Evolutionary conservation across 495 filamentous ascomycete species (phyloP).

Genomic region (Penicillium antarcticum): DNA sequence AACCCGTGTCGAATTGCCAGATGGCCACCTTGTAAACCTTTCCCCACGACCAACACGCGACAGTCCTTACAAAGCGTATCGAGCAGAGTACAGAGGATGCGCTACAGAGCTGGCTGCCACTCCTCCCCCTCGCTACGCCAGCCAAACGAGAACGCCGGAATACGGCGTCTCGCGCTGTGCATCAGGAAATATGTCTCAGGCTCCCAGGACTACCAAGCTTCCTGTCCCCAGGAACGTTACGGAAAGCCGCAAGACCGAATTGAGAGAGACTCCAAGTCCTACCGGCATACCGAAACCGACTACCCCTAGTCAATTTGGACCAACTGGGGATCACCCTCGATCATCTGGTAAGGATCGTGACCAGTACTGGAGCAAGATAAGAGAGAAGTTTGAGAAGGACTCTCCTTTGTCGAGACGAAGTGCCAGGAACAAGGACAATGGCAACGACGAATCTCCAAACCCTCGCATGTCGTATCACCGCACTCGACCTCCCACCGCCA

Average conservation of each 20-base stretch:
- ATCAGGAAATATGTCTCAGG: constrained; percentile 12
- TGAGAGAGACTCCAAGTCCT: constrained; percentile 19
- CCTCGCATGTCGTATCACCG: constrained; percentile 1
- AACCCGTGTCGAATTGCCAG: constrained; percentile 25
- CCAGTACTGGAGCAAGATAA: constrained; percentile 30
- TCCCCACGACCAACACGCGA: constrained; percentile 23
- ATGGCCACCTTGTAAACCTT: constrained; percentile 35
- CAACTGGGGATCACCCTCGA: constrained; percentile 16
- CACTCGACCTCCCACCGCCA: constrained; percentile 7
- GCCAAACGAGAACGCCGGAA: constrained; percentile 3
- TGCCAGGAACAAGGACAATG: constrained; percentile 21
- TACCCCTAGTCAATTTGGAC: constrained; percentile 5
- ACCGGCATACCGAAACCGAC: constrained; percentile 21
- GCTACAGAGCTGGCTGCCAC: constrained; percentile 10
- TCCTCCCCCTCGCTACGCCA: constrained; percentile 2
- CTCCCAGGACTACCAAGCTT: constrained; percentile 30
- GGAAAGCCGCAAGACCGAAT: constrained; percentile 17
- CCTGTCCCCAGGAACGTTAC: constrained; percentile 24
- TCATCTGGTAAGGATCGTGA: constrained; percentile 24
- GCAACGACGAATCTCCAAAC: constrained; percentile 12
- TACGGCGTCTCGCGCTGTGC: not conserved
- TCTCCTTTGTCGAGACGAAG: constrained; percentile 16
- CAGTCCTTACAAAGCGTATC: constrained; percentile 21
- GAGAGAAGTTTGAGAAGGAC: constrained; percentile 30
- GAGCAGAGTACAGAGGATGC: constrained; percentile 12